These are phyloP conservation scores for Diaporthe ilicicola DNA, from an alignment of 2,329 filamentous ascomycete genomes.

Conservation along the genomic window DNA sequence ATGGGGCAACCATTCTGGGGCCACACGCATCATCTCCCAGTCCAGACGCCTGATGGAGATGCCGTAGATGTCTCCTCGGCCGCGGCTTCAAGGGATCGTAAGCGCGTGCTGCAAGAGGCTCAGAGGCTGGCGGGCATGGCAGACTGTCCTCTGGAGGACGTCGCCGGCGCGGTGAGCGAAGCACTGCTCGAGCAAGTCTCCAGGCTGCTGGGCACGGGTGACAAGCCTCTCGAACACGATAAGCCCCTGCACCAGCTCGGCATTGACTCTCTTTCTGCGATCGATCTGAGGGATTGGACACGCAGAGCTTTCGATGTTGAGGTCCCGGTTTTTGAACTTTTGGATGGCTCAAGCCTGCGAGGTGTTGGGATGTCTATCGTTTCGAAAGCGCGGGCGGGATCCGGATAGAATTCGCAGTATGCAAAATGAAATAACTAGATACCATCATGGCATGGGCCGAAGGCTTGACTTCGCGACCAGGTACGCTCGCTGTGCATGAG, in stretches of 20 bases:
- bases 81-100: neutral
- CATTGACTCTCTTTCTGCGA: conserved; percentile 14
- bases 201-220: neutral
- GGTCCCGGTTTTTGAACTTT: neutral
- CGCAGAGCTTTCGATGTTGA: neutral
- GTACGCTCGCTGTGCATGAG: no score
- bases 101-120: neutral
- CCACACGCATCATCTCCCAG: neutral
- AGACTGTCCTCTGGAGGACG: neutral
- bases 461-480: no score
- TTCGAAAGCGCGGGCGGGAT: no score
- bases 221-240: neutral
- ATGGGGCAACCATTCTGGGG: neutral
- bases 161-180: neutral
- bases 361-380: no score
- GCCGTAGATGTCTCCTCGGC: neutral
- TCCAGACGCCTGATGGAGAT: neutral
- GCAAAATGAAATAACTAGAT: no score
- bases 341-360: no score
- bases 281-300: conserved; percentile 14
- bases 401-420: no score
- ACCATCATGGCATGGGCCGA: no score
- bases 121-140: neutral
- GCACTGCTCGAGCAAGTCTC: neutral
- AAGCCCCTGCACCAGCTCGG: neutral